Evolutionary conservation across 345 rosid genomes (phyloP), one percentile per base, ranked within the genome.

Genomic region (Salix arbutifolia): DNA sequence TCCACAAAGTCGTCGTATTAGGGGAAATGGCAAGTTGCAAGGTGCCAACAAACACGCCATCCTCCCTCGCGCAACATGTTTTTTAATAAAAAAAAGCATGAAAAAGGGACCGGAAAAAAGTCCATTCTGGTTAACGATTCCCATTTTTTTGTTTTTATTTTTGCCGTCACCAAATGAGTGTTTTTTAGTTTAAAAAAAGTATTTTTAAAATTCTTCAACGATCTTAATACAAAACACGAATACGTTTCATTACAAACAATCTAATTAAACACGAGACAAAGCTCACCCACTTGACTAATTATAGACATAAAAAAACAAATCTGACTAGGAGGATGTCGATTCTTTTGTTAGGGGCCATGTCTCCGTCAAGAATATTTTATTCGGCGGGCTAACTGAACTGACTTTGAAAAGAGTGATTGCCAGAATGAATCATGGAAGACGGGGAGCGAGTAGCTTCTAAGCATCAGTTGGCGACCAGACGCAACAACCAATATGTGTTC

Each of bases 361-460:
- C 52, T 3, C 48, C 9, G 13, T 73, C 65, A 31, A 53, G 35
- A 21, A 56, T 21, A 53, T 71, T 33, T 52, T 17, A 33, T 31
- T 40, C 5, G 68, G 37, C 17, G 53, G 67, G 31, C 38, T 35
- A 52, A 21, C 37, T 38, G 21, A n/a, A 8, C 28, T 40, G 33
- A 25, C 37, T 9, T 61, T 75, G 65, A 75, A 21, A 33, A 52
- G 30, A 44, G 58, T 30, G 9, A 17, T 48, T 18, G 73, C 40
- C 38, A 30, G 60, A 37, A 3, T 11, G 8, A 37, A 30, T 50
- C 4, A 31, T 71, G 58, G 40, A 3, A 46, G 26, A 44, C 7
- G 9, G 58, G 7, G 30, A 37, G 64, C 28, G 65, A 77, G 76
- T 77, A 50, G 71, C 80, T 77, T 77, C 53, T 7, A 77, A 53